These are phyloP conservation scores for Tuber brumale DNA, from an alignment of 495 filamentous ascomycete species.

Conservation along the genomic window DNA sequence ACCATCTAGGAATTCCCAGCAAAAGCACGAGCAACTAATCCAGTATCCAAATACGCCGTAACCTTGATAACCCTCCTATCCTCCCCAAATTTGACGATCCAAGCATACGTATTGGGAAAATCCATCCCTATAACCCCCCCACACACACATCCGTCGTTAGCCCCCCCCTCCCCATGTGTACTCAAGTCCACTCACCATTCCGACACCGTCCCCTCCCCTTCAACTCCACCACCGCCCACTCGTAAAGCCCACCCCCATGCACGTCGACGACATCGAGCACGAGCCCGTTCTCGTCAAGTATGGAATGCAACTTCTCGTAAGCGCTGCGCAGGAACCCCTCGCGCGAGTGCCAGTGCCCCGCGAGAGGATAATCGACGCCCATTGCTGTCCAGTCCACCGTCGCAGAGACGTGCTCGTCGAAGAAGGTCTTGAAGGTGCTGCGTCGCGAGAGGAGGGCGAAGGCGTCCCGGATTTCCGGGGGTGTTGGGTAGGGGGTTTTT, in stretches of 20 bases:
- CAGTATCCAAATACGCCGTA: neutral
- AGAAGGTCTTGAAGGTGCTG: neutral
- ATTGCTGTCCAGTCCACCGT: neutral
- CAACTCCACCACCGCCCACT: neutral
- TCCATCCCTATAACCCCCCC: neutral
- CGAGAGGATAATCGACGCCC: neutral
- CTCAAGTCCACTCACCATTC: neutral
- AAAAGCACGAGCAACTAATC: neutral
- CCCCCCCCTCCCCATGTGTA: too few species aligned
- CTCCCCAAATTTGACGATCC: neutral
- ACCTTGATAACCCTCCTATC: neutral
- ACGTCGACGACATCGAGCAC: neutral
- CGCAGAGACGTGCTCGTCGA: neutral
- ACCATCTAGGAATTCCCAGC: neutral
- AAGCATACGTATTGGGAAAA: neutral
- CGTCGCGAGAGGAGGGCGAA: neutral
- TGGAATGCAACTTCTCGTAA: neutral
- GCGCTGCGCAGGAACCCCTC: neutral
- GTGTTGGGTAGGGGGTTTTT: conserved; percentile 1
- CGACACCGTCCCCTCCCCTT: neutral
- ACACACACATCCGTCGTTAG: neutral
- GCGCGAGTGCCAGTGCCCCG: neutral
- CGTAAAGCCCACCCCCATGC: neutral
- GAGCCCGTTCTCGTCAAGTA: neutral
- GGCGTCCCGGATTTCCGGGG: neutral